Evolutionary conservation across 495 filamentous ascomycete species (phyloP).

Genomic region (Aspergillus carlsbadensis): DNA sequence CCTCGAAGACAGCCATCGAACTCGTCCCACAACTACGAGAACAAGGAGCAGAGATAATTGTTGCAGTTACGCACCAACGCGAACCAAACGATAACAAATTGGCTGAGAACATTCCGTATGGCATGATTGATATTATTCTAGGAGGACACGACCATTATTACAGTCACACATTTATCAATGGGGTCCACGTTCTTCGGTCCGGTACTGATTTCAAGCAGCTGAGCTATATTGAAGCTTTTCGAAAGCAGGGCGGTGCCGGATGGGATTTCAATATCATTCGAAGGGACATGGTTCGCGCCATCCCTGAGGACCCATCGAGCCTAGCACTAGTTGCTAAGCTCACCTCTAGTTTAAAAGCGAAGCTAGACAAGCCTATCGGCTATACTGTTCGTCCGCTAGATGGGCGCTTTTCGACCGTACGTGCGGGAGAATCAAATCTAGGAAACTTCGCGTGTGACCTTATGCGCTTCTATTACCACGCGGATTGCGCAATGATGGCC

Average conservation of each 20-base stretch:
- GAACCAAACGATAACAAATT: constrained; percentile 86
- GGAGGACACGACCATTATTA: constrained; percentile 93
- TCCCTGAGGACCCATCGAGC: constrained; percentile 59
- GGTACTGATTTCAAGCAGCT: constrained; percentile 89
- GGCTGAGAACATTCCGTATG: constrained; percentile 62
- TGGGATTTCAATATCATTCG: constrained; percentile 81
- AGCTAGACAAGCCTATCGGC: constrained; percentile 79
- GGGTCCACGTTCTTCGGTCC: constrained; percentile 75
- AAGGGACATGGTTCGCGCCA: constrained; percentile 65
- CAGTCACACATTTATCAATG: constrained; percentile 69
- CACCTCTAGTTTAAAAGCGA: constrained; percentile 67
- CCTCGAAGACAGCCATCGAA: constrained; percentile 65
- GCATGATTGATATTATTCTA: constrained; percentile 77
- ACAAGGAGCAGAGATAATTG: constrained; percentile 75
- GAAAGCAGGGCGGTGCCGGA: constrained; percentile 40
- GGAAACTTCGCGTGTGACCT: constrained; percentile 90
- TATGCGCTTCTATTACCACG: constrained; percentile 76
- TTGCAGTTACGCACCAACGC: constrained; percentile 80
- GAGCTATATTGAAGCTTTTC: constrained; percentile 77
- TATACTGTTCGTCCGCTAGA: constrained; percentile 79
- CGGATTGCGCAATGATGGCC: constrained; percentile 83
- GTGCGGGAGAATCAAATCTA: constrained; percentile 73
- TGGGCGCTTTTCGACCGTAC: constrained; percentile 79
- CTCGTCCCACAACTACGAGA: constrained; percentile 67
- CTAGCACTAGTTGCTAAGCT: constrained; percentile 61